Evolutionary conservation across 257 asterid genomes (phyloP).

Genomic region (Henckelia pumila): DNA sequence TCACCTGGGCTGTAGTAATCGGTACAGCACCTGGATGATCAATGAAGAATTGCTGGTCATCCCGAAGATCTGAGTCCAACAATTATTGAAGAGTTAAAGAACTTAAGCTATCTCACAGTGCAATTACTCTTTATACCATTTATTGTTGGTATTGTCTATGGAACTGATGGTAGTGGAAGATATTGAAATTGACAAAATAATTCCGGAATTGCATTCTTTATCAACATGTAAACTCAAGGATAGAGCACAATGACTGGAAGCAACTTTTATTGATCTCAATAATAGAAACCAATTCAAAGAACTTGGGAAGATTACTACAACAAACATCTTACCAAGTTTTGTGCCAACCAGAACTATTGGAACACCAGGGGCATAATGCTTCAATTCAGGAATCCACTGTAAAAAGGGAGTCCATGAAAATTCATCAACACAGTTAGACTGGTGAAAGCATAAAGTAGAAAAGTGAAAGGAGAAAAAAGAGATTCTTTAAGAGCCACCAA

Average conservation of each 20-base stretch:
- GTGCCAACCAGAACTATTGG: constrained; percentile 59
- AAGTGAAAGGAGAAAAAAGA: not conserved
- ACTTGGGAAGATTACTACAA: not conserved
- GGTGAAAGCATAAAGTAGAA: not conserved
- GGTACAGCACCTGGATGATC: no score
- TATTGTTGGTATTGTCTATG: no score
- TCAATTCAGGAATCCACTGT: constrained; percentile 64
- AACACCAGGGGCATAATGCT: constrained; percentile 61
- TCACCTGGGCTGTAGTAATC: constrained; percentile 23
- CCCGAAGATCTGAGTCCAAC: constrained; percentile 23
- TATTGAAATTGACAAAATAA: no score
- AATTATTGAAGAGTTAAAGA: not conserved
- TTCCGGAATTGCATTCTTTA: no score
- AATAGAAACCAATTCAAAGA: no score
- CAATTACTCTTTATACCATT: no score
- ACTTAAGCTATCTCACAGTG: not conserved
- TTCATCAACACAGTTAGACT: constrained; percentile 5
- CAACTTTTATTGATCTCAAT: no score
- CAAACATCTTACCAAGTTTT: constrained; percentile 44
- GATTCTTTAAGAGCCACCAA: not conserved
- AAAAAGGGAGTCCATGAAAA: constrained; percentile 20
- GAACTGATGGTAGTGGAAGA: no score
- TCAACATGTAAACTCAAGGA: no score
- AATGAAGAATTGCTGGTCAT: constrained; percentile 16
- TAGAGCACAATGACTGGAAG: no score